These are phyloP conservation scores for Elongisporangium senticosum DNA, from an alignment of 352 stramenopile species.

Conservation along the genomic window DNA sequence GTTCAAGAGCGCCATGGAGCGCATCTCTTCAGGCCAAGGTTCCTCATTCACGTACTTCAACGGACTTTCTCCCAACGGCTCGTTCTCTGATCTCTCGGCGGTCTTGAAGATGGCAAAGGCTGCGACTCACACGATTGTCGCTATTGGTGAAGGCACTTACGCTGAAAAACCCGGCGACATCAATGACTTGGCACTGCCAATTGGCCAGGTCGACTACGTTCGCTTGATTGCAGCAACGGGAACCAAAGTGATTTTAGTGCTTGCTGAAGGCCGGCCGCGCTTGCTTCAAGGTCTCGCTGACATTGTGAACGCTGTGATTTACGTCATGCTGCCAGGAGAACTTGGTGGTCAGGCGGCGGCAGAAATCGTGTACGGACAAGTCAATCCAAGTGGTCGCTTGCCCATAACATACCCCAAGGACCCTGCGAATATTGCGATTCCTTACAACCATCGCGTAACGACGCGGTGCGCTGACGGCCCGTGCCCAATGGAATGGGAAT, in stretches of 20 bases:
- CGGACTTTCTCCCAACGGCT: constrained; percentile 44
- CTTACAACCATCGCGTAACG: constrained; percentile 71
- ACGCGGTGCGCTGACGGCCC: constrained; percentile 37
- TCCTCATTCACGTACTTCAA: constrained; percentile 45
- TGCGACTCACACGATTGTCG: constrained; percentile 64
- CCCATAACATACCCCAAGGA: constrained; percentile 81
- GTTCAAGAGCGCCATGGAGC: constrained; percentile 45
- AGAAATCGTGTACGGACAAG: constrained; percentile 72
- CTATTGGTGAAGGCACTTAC: constrained; percentile 74
- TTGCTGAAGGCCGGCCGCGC: constrained; percentile 74
- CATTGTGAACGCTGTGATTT: constrained; percentile 62
- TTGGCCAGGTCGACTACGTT: constrained; percentile 72
- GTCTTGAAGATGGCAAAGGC: constrained; percentile 43
- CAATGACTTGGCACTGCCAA: constrained; percentile 55
- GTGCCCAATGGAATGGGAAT: constrained; percentile 65
- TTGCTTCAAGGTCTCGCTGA: constrained; percentile 55
- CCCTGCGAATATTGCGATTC: constrained; percentile 53
- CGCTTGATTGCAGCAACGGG: constrained; percentile 46
- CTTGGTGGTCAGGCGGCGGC: constrained; percentile 74
- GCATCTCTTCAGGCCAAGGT: constrained; percentile 12
- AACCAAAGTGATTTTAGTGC: constrained; percentile 79
- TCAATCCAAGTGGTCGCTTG: constrained; percentile 78
- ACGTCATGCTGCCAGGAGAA: constrained; percentile 75
- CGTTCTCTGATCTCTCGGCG: constrained; percentile 45
- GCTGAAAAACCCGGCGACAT: constrained; percentile 87